These are phyloP conservation scores for Collybia mongolica DNA, from an alignment of 768 basidiomycete species.

Conservation along the genomic window DNA sequence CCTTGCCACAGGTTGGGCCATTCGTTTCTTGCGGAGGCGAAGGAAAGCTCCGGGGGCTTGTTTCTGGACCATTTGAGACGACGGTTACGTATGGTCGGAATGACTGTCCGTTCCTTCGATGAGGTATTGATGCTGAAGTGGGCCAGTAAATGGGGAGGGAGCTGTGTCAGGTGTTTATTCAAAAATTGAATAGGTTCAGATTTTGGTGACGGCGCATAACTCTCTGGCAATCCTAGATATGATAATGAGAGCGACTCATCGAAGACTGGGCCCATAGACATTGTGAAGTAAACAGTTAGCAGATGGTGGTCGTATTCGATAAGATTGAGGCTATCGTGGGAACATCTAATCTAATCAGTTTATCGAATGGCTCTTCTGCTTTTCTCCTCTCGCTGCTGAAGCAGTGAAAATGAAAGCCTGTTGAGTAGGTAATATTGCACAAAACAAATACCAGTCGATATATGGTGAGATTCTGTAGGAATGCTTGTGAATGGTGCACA, in stretches of 20 bases:
- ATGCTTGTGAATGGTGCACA: no score
- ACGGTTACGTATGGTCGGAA: constrained; percentile 70
- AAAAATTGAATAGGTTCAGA: constrained; percentile 65
- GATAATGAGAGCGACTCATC: constrained; percentile 31
- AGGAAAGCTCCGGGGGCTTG: constrained; percentile 53
- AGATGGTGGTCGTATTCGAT: no score
- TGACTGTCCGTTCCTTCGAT: constrained; percentile 63
- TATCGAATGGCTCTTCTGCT: no score
- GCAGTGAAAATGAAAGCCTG: no score
- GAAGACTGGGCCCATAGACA: constrained; percentile 23
- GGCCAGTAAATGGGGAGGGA: constrained; percentile 64
- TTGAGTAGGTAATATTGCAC: no score
- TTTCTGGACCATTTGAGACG: constrained; percentile 60
- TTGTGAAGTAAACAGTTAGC: not conserved
- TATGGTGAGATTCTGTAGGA: not conserved
- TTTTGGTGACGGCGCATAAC: constrained; percentile 61
- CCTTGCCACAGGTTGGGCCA: constrained; percentile 77
- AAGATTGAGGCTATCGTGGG: no score
- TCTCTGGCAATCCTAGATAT: constrained; percentile 57
- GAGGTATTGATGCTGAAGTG: constrained; percentile 45
- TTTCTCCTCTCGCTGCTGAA: no score
- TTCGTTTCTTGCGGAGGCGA: constrained; percentile 46
- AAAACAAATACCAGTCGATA: not conserved
- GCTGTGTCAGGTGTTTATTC: constrained; percentile 49
- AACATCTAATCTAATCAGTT: not conserved